Percentiles rank a stretch among this genome's conserved stretches.
phyloP scores from a whole-genome alignment of 331 rosid species.

The Rosa hybrid region DNA sequence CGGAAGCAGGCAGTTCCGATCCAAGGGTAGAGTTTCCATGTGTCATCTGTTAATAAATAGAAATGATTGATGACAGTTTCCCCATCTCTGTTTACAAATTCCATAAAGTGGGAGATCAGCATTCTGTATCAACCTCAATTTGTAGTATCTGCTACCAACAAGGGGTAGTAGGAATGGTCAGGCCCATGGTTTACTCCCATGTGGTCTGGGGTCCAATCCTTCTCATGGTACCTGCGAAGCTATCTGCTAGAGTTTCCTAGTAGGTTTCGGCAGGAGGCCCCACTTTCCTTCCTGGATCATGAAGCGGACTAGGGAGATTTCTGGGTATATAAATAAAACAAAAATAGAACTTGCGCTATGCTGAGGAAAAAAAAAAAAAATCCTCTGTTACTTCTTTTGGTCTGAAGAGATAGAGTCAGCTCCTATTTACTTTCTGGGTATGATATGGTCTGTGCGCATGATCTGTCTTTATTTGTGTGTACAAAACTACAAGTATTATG shows the following conservation, averaged over 20 bases:
- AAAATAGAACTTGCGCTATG: not conserved
- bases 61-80: not conserved
- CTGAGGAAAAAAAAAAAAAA: not conserved
- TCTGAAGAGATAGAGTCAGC: not conserved
- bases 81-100: not conserved
- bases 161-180: too few relatives aligned
- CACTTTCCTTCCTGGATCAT: not conserved
- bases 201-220: not conserved
- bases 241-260: not conserved
- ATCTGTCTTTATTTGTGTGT: not conserved
- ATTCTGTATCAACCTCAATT: too few relatives aligned
- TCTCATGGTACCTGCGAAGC: not conserved
- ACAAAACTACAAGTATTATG: not conserved
- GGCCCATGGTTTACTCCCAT: too few relatives aligned
- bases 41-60: not conserved
- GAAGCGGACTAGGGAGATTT: not conserved
- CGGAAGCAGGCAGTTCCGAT: not conserved
- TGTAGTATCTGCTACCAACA: too few relatives aligned
- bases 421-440: not conserved
- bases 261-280: not conserved
- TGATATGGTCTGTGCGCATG: not conserved
- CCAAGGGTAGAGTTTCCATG: not conserved
- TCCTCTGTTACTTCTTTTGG: not conserved
- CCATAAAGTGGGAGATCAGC: too few relatives aligned
- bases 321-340: not conserved